Evolutionary conservation across 2,329 filamentous ascomycete genomes (phyloP), one percentile per base, ranked within the genome.

Genomic region (Pseudopyricularia cyperi): DNA sequence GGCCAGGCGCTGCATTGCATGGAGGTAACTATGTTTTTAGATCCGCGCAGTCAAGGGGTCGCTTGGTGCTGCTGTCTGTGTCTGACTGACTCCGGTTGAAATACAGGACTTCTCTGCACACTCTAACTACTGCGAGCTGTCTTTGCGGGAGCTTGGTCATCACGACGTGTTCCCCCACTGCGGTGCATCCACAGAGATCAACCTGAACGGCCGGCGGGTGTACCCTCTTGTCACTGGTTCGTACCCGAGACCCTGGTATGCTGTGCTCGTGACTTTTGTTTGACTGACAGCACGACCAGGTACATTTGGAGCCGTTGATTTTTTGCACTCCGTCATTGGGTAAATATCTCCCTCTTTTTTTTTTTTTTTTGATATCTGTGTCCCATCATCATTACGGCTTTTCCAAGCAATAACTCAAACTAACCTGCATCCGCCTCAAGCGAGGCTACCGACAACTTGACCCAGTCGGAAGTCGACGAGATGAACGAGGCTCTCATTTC

Each of bases 91-190:
- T 9, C 11, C n/a, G 15, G 8, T 33, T 7, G 2, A 24, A 12
- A 12, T 19, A 42, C 26, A 59, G 75, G 77, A 90, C 58, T 93
- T 78, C 71, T 82, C 83, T 48, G 87, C 87, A 1, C 87, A 91
- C 66, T 89, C 84, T 62, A 91, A 91, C 67, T 93, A 91, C 67
- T 83, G 82, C 59, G 87, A 93, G 65, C 75, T 91, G 54, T 83
- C 78, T 4, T 73, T 93, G 28, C 77, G 83, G 28, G 87, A 93
- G 63, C 72, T 88, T 55, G 85, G 85, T 1, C 78, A 80, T 60
- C 67, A 71, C 50, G 75, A 79, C 30, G 81, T 91, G 19, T 91
- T 89, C 58, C 71, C 87, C 7, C 87, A 90, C 61, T 85, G 82
- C 51, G 87, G 87, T n/a, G 65, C 68, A 3, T 68, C 70, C 8